A percentile compares a stretch with the other conserved stretches of the same genome.
Conservation (phyloP, 2,329 filamentous ascomycete genomes). For the Penicillium sp. region DNA sequence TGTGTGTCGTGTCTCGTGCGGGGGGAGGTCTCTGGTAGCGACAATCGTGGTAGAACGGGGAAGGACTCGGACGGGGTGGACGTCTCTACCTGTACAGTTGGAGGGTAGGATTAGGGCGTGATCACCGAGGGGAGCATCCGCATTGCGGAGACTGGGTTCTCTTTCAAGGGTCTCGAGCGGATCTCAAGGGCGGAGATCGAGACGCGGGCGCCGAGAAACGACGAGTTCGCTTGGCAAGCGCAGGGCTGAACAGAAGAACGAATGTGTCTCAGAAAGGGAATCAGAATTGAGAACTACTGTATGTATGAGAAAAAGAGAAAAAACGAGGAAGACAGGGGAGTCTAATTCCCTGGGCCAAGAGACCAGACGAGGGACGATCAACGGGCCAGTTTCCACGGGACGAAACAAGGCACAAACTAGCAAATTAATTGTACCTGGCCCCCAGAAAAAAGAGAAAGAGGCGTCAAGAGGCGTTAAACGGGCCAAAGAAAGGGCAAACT, state of each 20-base stretch:
- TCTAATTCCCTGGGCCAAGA: conserved; percentile 6
- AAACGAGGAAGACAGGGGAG: conserved; percentile 10
- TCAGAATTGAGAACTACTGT: background rate
- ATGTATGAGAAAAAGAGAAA: background rate
- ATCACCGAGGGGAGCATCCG: conserved; percentile 23
- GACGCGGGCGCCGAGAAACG: conserved; percentile 13
- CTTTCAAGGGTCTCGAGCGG: conserved; percentile 15
- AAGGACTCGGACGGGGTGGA: background rate
- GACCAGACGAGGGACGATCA: conserved; percentile 15
- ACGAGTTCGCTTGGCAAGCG: conserved; percentile 4
- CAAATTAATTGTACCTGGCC: background rate
- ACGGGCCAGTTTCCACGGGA: conserved; percentile 28
- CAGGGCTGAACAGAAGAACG: conserved; percentile 5
- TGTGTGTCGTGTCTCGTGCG: background rate
- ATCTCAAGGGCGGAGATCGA: conserved; percentile 11
- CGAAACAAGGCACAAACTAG: background rate
- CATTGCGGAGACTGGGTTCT: conserved; percentile 27
- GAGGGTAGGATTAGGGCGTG: conserved; percentile 3
- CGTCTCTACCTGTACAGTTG: conserved; percentile 7
- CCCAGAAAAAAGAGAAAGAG: background rate
- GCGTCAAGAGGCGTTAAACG: conserved; percentile 2
- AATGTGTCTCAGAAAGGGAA: background rate
- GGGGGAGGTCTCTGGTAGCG: background rate
- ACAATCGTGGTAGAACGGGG: background rate
- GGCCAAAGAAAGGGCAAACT: background rate